Evolutionary conservation across 805 yeast genomes (phyloP).

Genomic region (Kodamaea kakaduensis): DNA sequence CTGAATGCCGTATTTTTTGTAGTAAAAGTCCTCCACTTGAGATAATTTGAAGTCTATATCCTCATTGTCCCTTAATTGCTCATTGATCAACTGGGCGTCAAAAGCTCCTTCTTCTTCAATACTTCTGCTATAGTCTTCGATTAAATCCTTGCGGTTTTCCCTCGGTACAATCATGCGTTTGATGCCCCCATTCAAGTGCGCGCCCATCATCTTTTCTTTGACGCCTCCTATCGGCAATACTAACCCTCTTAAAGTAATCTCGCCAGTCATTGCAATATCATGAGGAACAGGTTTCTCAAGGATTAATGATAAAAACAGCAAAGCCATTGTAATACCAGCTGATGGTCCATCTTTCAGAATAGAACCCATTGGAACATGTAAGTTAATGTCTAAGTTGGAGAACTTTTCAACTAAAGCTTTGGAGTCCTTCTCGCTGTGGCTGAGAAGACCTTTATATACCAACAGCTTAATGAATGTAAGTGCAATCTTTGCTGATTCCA

Average conservation of each 20-base stretch:
- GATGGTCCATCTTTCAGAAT: slow-evolving; percentile 48
- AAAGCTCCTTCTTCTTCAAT: slow-evolving; percentile 28
- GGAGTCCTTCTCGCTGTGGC: slow-evolving; percentile 27
- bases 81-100: slow-evolving; percentile 27
- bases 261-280: slow-evolving; percentile 81
- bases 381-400: slow-evolving; percentile 52
- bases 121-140: slow-evolving; percentile 47
- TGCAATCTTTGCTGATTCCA: slow-evolving; percentile 80
- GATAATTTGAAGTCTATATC: slow-evolving; percentile 24
- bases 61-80: slow-evolving; percentile 35
- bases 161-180: slow-evolving; percentile 65
- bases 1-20: slow-evolving; percentile 53
- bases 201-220: slow-evolving; percentile 73
- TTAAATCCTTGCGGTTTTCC: slow-evolving; percentile 64
- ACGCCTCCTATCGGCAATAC: slow-evolving; percentile 82
- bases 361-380: slow-evolving; percentile 49
- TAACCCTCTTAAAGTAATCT: slow-evolving; percentile 72
- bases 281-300: slow-evolving; percentile 42
- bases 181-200: slow-evolving; percentile 61
- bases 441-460: slow-evolving; percentile 28
- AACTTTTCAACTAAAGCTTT: slow-evolving; percentile 39
- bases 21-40: slow-evolving; percentile 46
- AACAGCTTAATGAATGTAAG: slow-evolving; percentile 66
- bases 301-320: slow-evolving; percentile 42
- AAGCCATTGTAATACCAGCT: slow-evolving; percentile 50